A percentile compares a stretch with the other conserved stretches of the same genome.
These are phyloP conservation scores for Dionaea muscipula DNA, from an alignment of 179 eudicot genomes.

Conservation along the genomic window DNA sequence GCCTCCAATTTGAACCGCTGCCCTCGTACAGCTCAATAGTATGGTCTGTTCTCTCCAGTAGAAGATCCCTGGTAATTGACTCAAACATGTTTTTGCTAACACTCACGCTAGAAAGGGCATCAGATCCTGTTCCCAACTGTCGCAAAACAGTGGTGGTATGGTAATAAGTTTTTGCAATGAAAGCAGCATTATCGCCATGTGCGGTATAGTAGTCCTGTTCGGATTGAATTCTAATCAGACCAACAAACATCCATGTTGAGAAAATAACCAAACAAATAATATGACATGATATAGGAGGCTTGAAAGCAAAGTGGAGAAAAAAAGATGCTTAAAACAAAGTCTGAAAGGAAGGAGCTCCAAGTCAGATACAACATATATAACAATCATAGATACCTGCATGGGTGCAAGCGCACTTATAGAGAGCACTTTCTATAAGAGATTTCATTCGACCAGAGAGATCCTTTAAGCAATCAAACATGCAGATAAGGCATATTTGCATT, in stretches of 20 bases:
- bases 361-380: no score
- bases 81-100: constrained; percentile 89
- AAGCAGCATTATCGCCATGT: constrained; percentile 85
- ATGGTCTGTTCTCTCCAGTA: constrained; percentile 89
- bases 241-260: not conserved
- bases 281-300: no score
- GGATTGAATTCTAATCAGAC: constrained; percentile 13
- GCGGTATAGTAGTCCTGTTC: constrained; percentile 82
- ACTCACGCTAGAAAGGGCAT: constrained; percentile 72
- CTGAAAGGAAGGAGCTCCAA: no score
- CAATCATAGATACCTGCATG: no score
- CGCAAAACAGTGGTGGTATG: constrained; percentile 77
- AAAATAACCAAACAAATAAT: not conserved
- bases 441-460: no score
- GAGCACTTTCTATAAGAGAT: no score
- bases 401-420: no score
- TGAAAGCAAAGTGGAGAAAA: no score
- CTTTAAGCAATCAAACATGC: no score
- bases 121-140: constrained; percentile 69
- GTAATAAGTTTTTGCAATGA: constrained; percentile 76
- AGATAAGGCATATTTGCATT: no score
- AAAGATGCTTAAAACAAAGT: no score
- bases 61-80: constrained; percentile 66
- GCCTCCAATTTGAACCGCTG: constrained; percentile 73
- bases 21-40: constrained; percentile 85